Base-by-base conservation (phyloP, 768 basidiomycete genomes). In the Fomitopsis pulvina region DNA sequence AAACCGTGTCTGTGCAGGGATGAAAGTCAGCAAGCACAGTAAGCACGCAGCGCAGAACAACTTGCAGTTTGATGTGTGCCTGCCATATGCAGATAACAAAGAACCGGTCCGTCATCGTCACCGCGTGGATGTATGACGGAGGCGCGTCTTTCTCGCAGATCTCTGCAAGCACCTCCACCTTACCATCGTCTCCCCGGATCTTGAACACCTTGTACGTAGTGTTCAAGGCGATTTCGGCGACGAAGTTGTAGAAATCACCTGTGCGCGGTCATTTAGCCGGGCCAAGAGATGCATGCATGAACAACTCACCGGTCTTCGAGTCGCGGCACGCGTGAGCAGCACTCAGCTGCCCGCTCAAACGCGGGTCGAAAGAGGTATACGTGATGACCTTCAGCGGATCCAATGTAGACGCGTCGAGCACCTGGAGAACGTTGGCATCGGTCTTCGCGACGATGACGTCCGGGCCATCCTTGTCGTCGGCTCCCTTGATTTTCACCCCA, bases 271-370 rank as follows among this genome's bases (percentile, higher is more conserved):
- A 6, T 5, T 37, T 4, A 37, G 34, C 18, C 5, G 8, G 7
- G 30, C 30, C 16, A 8, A 16, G 30, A 7, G 30, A 7, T 32
- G 30, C 16, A 7, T 32, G 30, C 30, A 7, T 32, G 16, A 32
- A 32, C 30, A 7, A 16, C 34, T 37, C 34, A 37, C 34, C 34
- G 0, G 64, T 68, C 34, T 59, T 50, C 4, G 61, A 59, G 41
- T 71, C 71, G n/a, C 60, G 62, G 45, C 68, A 70, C 32, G 67
- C 60, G 41, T 73, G 71, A 10, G 71, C 67, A 6, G 63, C 68
- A 29, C 66, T 64, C 16, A 71, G 30, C 4, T 2, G 48, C 3
- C 71, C 71, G 1, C 58, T 60, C 14, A 72, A 67, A 12, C 63
- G 58, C 1, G 64, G 64, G 37, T 69, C 62, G 14, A 72, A 57